phyloP scores from a whole-genome alignment of 177 flowering plant genomes.

The Vitis hybrid region DNA sequence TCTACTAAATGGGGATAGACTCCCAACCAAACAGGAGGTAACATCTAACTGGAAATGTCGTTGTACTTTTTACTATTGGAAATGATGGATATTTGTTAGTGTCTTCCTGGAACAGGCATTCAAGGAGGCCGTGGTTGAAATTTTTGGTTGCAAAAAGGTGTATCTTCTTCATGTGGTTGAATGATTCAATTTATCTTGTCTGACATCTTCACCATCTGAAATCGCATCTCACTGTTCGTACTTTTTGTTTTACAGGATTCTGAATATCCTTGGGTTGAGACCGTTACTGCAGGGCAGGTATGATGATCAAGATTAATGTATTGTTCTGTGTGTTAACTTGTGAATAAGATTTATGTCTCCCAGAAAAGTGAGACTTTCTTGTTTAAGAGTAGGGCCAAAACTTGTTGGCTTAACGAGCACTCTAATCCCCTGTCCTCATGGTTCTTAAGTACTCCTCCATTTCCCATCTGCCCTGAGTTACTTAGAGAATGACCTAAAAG shows the following conservation, averaged over 20 bases:
- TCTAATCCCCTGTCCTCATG: too few species aligned
- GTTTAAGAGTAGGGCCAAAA: too few species aligned
- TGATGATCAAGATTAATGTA: not conserved
- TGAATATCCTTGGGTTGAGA: slow-evolving; percentile 52
- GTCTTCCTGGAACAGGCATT: slow-evolving; percentile 39
- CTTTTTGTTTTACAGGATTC: slow-evolving; percentile 32
- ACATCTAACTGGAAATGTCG: slow-evolving; percentile 3
- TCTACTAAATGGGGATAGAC: slow-evolving; percentile 45
- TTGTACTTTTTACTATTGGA: not conserved
- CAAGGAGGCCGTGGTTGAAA: slow-evolving; percentile 58
- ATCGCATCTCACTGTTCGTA: not conserved
- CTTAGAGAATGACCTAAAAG: too few species aligned
- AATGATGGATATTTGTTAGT: not conserved
- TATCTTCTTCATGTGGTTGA: not conserved
- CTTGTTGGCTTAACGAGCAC: too few species aligned
- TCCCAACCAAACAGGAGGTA: slow-evolving; percentile 66
- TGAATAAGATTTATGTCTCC: not conserved
- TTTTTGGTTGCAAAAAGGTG: slow-evolving; percentile 55
- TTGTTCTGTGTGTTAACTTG: not conserved
- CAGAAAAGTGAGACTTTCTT: too few species aligned
- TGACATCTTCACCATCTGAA: not conserved
- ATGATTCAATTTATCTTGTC: not conserved
- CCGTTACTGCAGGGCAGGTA: slow-evolving; percentile 54
- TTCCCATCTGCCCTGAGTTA: too few species aligned
- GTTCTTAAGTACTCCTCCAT: too few species aligned